A percentile compares a stretch with the other conserved stretches of the same genome.
Evolutionary conservation across 2,329 filamentous ascomycete species (phyloP).

Genomic region (Paracamarosporium sp.): DNA sequence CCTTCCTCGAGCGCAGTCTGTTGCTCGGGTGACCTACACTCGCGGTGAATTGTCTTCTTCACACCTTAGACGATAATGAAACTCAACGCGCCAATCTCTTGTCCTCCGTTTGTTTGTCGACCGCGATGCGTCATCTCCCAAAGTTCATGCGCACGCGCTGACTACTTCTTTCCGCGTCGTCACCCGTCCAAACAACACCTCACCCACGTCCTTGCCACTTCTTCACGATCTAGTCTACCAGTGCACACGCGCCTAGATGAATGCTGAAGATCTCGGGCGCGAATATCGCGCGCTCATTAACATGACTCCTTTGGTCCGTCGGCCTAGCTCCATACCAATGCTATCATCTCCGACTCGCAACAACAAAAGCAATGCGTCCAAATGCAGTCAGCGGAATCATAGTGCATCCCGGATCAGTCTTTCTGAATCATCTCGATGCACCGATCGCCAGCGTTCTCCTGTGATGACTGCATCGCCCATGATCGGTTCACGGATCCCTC

Average conservation of each 20-base stretch:
- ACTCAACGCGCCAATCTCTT: neutral
- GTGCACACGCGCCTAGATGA: neutral
- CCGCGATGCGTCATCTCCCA: neutral
- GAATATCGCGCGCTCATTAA: conserved; percentile 21
- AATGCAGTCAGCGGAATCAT: conserved; percentile 6
- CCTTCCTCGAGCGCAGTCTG: neutral
- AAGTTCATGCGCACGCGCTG: neutral
- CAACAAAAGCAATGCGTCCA: conserved; percentile 16
- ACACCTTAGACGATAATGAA: neutral
- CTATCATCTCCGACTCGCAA: neutral
- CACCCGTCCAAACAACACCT: neutral
- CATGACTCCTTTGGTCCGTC: conserved; percentile 15
- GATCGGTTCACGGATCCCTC: conserved; percentile 36
- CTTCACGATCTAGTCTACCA: neutral
- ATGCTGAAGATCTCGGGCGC: neutral
- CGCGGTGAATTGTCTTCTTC: neutral
- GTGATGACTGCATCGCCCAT: conserved; percentile 5
- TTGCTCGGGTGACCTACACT: neutral
- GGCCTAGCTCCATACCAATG: conserved; percentile 6
- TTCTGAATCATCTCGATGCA: conserved; percentile 18
- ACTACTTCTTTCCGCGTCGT: neutral
- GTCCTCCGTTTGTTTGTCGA: neutral
- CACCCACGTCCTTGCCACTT: neutral
- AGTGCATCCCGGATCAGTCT: conserved; percentile 17
- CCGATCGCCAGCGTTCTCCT: conserved; percentile 1